These are phyloP conservation scores for Diospyros lotus DNA, from an alignment of 148 eudicot genomes.

Conservation along the genomic window DNA sequence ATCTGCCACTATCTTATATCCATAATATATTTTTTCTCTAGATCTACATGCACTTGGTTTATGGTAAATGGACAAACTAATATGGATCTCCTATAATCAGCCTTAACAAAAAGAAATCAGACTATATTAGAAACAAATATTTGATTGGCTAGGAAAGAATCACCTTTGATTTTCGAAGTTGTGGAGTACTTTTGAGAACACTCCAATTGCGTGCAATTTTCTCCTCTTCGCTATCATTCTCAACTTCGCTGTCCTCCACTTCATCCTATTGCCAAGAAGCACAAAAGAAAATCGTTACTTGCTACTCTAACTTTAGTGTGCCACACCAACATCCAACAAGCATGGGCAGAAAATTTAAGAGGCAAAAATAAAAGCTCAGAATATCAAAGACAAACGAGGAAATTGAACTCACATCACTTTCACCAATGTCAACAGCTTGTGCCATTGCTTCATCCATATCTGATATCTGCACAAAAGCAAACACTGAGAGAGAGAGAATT, in stretches of 20 bases:
- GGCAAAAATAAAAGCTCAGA: neutral
- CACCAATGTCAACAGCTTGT: slow-evolving; percentile 94
- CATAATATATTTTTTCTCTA: neutral
- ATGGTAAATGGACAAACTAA: neutral
- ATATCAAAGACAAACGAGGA: neutral
- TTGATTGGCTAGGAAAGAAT: slow-evolving; percentile 12
- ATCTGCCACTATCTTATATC: neutral
- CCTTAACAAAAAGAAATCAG: neutral
- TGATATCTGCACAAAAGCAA: slow-evolving; percentile 39
- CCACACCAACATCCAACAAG: neutral
- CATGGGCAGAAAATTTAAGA: neutral
- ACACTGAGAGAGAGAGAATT: neutral
- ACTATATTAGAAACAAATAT: neutral
- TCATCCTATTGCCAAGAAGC: slow-evolving; percentile 47
- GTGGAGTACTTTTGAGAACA: slow-evolving; percentile 68
- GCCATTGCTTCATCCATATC: slow-evolving; percentile 99
- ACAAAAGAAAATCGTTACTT: neutral
- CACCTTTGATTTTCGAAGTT: slow-evolving; percentile 80
- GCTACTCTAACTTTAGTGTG: neutral
- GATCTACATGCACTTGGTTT: neutral
- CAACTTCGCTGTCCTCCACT: slow-evolving; percentile 70
- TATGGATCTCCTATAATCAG: neutral
- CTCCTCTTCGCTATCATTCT: slow-evolving; percentile 54
- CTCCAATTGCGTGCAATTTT: slow-evolving; percentile 91
- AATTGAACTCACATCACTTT: slow-evolving; percentile 66